Percentiles rank a stretch among this genome's conserved stretches.
Evolutionary conservation across 371 early-diverging fungal genomes (phyloP).

Genomic region (Apophysomyces variabilis): DNA sequence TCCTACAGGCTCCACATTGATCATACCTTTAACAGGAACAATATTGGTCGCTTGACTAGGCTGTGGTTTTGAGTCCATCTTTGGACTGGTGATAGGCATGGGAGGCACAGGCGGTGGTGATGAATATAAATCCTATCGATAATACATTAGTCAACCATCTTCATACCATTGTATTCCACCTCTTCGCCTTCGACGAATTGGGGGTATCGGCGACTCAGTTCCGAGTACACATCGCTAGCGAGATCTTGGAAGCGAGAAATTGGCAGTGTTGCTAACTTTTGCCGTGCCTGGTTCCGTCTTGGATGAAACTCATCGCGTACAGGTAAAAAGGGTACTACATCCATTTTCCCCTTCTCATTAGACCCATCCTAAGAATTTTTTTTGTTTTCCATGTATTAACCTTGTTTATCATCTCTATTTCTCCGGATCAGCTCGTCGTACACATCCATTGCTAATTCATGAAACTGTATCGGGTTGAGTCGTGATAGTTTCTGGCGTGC

Average conservation of each 20-base stretch:
- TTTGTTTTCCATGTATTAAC: slow-evolving; percentile 33
- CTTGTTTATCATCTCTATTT: slow-evolving; percentile 58
- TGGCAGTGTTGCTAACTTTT: slow-evolving; percentile 93
- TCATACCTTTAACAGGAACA: slow-evolving; percentile 54
- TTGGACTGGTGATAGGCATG: slow-evolving; percentile 20
- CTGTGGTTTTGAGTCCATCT: slow-evolving; percentile 26
- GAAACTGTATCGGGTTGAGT: slow-evolving; percentile 84
- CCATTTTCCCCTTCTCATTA: not conserved
- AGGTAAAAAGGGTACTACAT: slow-evolving; percentile 83
- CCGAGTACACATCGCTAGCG: slow-evolving; percentile 86
- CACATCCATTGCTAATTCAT: slow-evolving; percentile 94
- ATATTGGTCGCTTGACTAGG: slow-evolving; percentile 53
- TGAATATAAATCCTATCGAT: not conserved
- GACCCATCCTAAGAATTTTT: not conserved
- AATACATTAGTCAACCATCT: not conserved
- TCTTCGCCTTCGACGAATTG: slow-evolving; percentile 30
- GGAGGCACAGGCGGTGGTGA: slow-evolving; percentile 43
- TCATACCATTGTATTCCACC: not conserved
- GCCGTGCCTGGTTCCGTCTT: slow-evolving; percentile 94
- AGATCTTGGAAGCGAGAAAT: slow-evolving; percentile 85
- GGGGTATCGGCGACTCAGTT: slow-evolving; percentile 75
- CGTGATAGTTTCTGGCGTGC: slow-evolving; percentile 89
- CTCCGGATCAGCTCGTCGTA: slow-evolving; percentile 92
- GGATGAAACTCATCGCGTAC: slow-evolving; percentile 87
- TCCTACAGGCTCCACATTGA: slow-evolving; percentile 42